These are phyloP conservation scores for Trametes versicolor DNA, from an alignment of 1,284 basidiomycete genomes.

Conservation along the genomic window DNA sequence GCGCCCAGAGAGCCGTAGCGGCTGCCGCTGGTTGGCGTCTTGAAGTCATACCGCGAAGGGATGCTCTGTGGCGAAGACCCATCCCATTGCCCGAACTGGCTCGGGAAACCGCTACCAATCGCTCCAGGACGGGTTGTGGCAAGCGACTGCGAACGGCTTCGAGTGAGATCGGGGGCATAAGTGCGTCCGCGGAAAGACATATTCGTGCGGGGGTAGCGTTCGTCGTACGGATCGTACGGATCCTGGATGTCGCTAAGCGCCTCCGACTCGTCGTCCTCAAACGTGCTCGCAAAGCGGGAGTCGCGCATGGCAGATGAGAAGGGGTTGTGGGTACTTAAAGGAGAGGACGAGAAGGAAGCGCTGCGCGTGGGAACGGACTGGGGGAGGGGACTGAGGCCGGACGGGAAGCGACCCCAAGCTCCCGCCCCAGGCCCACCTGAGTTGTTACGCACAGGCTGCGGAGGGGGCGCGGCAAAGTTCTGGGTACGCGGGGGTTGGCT, in stretches of 20 bases:
- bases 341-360: constrained; percentile 66
- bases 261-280: constrained; percentile 80
- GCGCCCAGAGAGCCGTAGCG: constrained; percentile 72
- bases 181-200: constrained; percentile 58
- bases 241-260: constrained; percentile 56
- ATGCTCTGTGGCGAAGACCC: constrained; percentile 65
- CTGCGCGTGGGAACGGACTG: constrained; percentile 65
- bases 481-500: constrained; percentile 72
- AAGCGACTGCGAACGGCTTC: constrained; percentile 80
- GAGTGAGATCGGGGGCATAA: constrained; percentile 65
- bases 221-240: constrained; percentile 55
- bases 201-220: constrained; percentile 55
- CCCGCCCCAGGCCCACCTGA: constrained; percentile 55
- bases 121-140: constrained; percentile 66
- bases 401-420: constrained; percentile 52
- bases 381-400: constrained; percentile 50
- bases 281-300: constrained; percentile 67
- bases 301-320: constrained; percentile 73
- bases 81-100: constrained; percentile 58
- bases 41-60: constrained; percentile 66
- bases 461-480: constrained; percentile 62
- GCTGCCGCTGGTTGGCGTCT: constrained; percentile 63
- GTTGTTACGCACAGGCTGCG: constrained; percentile 60
- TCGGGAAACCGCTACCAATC: constrained; percentile 53
- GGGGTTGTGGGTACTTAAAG: constrained; percentile 56